Evolutionary conservation across 768 basidiomycete species (phyloP).

Genomic region (Boletus sp.): DNA sequence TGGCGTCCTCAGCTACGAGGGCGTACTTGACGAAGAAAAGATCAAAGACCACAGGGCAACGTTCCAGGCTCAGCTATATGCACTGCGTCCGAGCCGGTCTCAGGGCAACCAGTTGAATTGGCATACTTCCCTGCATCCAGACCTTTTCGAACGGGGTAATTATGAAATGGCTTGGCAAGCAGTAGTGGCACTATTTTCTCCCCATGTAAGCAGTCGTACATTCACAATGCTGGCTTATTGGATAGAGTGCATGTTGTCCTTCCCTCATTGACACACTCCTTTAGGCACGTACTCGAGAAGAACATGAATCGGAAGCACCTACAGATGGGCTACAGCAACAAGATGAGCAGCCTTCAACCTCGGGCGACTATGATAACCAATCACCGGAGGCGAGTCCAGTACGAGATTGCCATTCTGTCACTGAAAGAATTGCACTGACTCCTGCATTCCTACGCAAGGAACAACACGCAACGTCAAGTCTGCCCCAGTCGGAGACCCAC

Average conservation of each 20-base stretch:
- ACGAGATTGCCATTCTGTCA: neutral
- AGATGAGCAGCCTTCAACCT: too few relatives aligned
- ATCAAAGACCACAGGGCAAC: fast-evolving
- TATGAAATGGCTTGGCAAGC: slow-evolving; percentile 8
- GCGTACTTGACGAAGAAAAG: fast-evolving
- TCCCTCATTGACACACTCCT: too few relatives aligned
- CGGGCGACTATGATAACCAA: too few relatives aligned
- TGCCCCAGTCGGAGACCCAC: too few relatives aligned
- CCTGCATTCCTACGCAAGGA: neutral
- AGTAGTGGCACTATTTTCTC: slow-evolving; percentile 8
- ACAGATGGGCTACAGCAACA: too few relatives aligned
- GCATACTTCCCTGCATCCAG: neutral
- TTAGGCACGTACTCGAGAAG: too few relatives aligned
- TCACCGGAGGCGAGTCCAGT: neutral
- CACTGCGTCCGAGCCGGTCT: neutral
- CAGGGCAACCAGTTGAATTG: neutral
- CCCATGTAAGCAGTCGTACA: too few relatives aligned
- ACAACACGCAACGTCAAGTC: neutral
- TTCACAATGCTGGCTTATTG: too few relatives aligned
- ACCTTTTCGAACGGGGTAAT: neutral
- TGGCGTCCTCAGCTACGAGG: slow-evolving; percentile 10
- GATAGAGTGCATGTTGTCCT: too few relatives aligned
- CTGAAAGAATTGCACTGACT: neutral
- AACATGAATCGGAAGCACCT: too few relatives aligned
- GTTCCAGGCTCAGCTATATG: neutral